A percentile compares a stretch with the other conserved stretches of the same genome.
Evolutionary conservation across 495 filamentous ascomycete species (phyloP).

Genomic region (Haplographium delicatum): DNA sequence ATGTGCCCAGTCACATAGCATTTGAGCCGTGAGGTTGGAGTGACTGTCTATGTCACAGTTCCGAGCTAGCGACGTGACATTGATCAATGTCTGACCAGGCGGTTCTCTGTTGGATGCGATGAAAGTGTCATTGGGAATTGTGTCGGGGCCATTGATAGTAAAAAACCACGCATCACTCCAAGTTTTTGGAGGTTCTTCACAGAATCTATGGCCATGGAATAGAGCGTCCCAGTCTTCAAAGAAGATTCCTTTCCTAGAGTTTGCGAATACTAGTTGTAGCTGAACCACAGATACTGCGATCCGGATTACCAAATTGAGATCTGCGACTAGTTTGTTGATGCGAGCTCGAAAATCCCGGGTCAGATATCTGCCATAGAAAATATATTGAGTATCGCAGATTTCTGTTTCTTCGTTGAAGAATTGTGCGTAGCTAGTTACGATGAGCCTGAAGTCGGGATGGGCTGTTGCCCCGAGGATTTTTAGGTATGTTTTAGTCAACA

Average conservation of each 20-base stretch:
- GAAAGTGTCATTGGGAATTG: constrained; percentile 3
- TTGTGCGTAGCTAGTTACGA: constrained; percentile 41
- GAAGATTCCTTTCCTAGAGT: constrained; percentile 7
- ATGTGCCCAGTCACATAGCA: background rate
- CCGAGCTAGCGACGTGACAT: background rate
- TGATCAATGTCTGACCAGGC: background rate
- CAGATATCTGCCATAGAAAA: constrained; percentile 11
- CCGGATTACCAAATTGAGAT: constrained; percentile 11
- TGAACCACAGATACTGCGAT: constrained; percentile 7
- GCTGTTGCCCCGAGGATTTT: constrained; percentile 30
- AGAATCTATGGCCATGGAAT: constrained; percentile 44
- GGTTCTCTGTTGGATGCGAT: background rate
- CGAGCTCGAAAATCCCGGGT: constrained; percentile 8
- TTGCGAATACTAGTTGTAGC: constrained; percentile 11
- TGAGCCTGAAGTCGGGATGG: constrained; percentile 38
- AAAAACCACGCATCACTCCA: constrained; percentile 44
- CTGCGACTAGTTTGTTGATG: constrained; percentile 5
- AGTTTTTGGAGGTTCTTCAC: constrained; percentile 41
- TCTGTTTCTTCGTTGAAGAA: constrained; percentile 44
- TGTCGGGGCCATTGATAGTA: constrained; percentile 36
- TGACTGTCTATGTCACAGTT: background rate
- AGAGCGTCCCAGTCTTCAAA: constrained; percentile 39
- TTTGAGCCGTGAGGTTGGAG: background rate
- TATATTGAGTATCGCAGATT: constrained; percentile 32
- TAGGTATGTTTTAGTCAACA: constrained; percentile 31